Evolutionary conservation across 202 grass and related monocot genomes (phyloP), one percentile per base, ranked within the genome.

Genomic region (Eragrostis tef): DNA sequence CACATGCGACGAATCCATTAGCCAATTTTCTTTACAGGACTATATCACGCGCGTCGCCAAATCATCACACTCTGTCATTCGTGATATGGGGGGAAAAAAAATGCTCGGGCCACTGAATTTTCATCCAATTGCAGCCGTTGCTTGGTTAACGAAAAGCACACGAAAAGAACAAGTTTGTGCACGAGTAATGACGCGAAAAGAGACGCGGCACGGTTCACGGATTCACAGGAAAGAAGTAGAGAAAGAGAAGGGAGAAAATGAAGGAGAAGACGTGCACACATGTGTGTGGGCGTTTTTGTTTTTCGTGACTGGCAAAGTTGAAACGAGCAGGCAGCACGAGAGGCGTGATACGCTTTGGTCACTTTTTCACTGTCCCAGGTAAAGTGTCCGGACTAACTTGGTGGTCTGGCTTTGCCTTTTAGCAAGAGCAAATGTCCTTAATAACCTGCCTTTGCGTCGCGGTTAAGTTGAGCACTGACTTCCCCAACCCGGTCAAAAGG

Each of bases 401-500:
- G 14, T 63, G 13, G 56, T 21, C 12, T 45, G 34, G 69, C 29
- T 31, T 31, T 62, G 12, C 13, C 52, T 83, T 78, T 69, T 49
- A 17, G 26, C 17, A 22, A 42, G 75, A 57, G 82, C 75, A 73
- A 53, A 58, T 21, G 77, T 24, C 70, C 68, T 72, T 19, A 31
- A n/a, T 68, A 22, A 6, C n/a, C 43, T 48, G 41, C 57, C 64
- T 90, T 93, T 93, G 85, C 88, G 79, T 93, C 57, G 41, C 65
- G 76, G 76, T 79, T 81, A 90, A 93, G 90, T 81, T 25, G 79
- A 36, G 65, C 79, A 39, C 45, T 71, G 78, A 87, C 54, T 29
- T 53, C 0, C 16, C 1, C 12, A 51, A 24, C 26, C 69, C 17
- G 62, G 86, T 75, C 69, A 75, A 80, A 84, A 84, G 47, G 34